Evolutionary conservation across 2,329 filamentous ascomycete genomes (phyloP), one percentile per base, ranked within the genome.

Genomic region (Beauveria sp.): DNA sequence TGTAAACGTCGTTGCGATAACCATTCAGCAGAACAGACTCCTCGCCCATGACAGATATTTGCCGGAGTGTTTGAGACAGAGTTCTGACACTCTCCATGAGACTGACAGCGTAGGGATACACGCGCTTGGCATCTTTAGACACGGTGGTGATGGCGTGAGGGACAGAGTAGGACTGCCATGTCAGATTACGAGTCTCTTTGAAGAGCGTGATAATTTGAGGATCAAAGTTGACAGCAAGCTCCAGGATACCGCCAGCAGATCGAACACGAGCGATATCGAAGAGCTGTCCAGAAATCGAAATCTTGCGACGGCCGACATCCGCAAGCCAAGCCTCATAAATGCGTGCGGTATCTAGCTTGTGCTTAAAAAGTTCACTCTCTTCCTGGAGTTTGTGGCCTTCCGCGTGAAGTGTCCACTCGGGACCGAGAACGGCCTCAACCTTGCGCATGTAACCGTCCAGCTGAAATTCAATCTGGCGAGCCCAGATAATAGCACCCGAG

Each of bases 1-100:
- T 78, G 69, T 96, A 92, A 1, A 94, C 91, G 64, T 97, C 91
- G 66, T 96, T 96, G 66, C 92, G 86, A 70, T 97, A 96, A 26
- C 93, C 92, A 70, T 90, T 92, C 26, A 99, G 81, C 24, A 99
- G 79, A 54, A 96, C 87, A 1, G 92, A 86, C 62, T 97, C 92
- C 66, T 93, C 90, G 12, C 87, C 84, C 90, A 99, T 93, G 59
- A 89, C 85, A 20, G 85, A 80, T 63, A 99, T 96, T 55, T 90
- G 86, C 34, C 91, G 87, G 67, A 89, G 88, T 0, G 92, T 97
- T 74, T 97, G 93, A 2, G 91, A 84, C 65, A 96, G 88, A 0
- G 92, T 97, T 62, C 92, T 85, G n/a, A 97, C 91, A 69, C 92
- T 97, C 76, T 99, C 94, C 92, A 99, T 99, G 66, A 99, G 77